phyloP scores from a whole-genome alignment of 2,329 filamentous ascomycete species.

The Neofusicoccum umdonicola region DNA sequence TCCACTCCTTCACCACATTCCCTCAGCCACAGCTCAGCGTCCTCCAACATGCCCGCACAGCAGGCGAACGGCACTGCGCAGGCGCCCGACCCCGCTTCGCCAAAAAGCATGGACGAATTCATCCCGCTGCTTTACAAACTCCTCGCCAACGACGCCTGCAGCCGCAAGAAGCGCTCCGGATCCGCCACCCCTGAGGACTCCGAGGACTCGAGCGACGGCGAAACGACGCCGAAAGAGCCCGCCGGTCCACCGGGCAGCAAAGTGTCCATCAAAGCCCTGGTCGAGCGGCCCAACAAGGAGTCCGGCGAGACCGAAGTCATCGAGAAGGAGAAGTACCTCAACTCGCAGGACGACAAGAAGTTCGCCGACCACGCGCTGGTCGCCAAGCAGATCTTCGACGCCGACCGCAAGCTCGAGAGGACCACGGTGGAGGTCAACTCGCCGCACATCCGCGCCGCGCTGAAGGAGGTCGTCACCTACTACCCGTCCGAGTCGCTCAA shows the following conservation, averaged over 20 bases:
- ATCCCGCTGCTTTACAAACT: constrained; percentile 1
- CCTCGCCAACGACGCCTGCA: not conserved
- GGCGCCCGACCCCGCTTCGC: not conserved
- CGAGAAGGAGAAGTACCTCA: constrained; percentile 19
- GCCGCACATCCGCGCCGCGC: constrained; percentile 43
- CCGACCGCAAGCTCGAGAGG: constrained; percentile 24
- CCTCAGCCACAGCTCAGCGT: no score
- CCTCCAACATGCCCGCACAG: no score
- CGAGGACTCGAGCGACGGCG: no score
- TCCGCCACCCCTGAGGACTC: no score
- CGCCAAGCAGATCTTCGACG: constrained; percentile 24
- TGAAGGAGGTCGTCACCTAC: constrained; percentile 50
- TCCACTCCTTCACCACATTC: no score
- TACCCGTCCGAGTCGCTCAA: constrained; percentile 40
- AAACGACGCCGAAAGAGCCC: no score
- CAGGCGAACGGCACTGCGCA: no score
- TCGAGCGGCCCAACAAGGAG: constrained; percentile 15
- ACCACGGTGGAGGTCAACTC: constrained; percentile 27
- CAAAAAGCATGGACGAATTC: not conserved
- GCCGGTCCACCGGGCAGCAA: not conserved
- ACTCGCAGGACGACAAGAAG: not conserved
- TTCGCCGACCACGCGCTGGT: constrained; percentile 24
- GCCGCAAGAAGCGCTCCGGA: not conserved
- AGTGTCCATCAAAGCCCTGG: constrained; percentile 16
- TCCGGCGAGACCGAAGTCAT: constrained; percentile 13